Percentiles rank a stretch among this genome's conserved stretches.
phyloP scores from a whole-genome alignment of 805 yeast genomes.

The Wickerhamomyces rabaulensis region DNA sequence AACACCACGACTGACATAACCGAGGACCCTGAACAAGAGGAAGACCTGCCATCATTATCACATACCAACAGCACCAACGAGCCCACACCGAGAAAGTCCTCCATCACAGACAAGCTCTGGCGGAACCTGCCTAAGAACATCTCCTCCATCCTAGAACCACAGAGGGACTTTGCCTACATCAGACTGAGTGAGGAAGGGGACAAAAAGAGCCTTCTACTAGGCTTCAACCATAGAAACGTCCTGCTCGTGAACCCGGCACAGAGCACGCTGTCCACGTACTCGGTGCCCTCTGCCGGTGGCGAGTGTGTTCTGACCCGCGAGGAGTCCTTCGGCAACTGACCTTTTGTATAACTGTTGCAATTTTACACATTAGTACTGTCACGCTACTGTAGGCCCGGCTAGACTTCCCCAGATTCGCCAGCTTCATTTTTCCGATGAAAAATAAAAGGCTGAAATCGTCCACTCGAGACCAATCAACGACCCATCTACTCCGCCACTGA shows the following conservation, averaged over 20 bases:
- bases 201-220: conserved; percentile 6
- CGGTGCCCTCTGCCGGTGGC: conserved; percentile 59
- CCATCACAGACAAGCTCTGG: conserved; percentile 22
- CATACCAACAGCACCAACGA: neutral
- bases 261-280: conserved; percentile 50
- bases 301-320: conserved; percentile 45
- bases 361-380: too few species aligned
- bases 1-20: neutral
- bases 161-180: conserved; percentile 58
- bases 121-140: conserved; percentile 24
- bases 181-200: conserved; percentile 28
- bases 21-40: conserved; percentile 4
- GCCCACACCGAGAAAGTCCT: conserved; percentile 6
- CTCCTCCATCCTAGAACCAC: conserved; percentile 57
- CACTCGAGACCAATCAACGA: too few species aligned
- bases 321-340: neutral
- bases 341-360: neutral
- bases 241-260: conserved; percentile 27
- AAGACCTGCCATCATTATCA: conserved; percentile 13
- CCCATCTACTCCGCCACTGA: neutral
- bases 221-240: conserved; percentile 16
- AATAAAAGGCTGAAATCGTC: too few species aligned
- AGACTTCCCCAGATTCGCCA: too few species aligned
- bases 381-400: too few species aligned
- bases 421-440: neutral